Evolutionary conservation across 176 grass and related monocot genomes (phyloP), one percentile per base, ranked within the genome.

Genomic region (Musa schizocarpa): DNA sequence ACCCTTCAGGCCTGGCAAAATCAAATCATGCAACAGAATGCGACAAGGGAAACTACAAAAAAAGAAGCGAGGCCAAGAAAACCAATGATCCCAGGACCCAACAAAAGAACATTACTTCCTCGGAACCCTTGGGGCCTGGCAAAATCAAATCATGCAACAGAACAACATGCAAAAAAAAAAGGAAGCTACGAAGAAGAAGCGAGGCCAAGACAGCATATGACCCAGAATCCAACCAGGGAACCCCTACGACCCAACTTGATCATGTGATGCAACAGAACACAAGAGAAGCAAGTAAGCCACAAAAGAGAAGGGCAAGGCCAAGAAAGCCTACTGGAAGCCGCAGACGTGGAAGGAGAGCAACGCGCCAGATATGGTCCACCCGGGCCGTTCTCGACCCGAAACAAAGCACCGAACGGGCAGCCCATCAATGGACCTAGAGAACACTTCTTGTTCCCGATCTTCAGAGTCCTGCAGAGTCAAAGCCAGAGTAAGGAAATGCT

Each of bases 381-480:
- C n/a, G 75, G 78, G 13, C 73, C 17, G 6, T 59, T 52, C 27
- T 75, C 86, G 26, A 91, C 86, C 63, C 83, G 52, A 61, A 98
- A 98, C 55, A 87, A 74, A 63, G 95, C 79, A 69, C 95, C 95
- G 52, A 94, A 94, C 24, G 82, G 82, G 73, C 95, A 84, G 8
- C 95, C 95, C 0, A 94, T n/a, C 57, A 99, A 86, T 52, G 95
- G 90, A 63, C 61, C 74, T 48, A 99, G 86, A 59, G 86, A 87
- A 80, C 82, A 93, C 27, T 71, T 91, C 86, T 81, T 94, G 77
- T 94, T 93, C 50, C 90, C 95, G 24, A 99, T 91, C 84, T 94
- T 99, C 52, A 99, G 83, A 69, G 86, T 85, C 75, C 95, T 99
- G 82, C 77, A 25, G 21, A n/a, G 9, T 24, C 50, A 48, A 78